A percentile compares a stretch with the other conserved stretches of the same genome.
These are phyloP conservation scores for Lolium multiflorum DNA, from an alignment of 176 grass and related monocot genomes.

Conservation along the genomic window DNA sequence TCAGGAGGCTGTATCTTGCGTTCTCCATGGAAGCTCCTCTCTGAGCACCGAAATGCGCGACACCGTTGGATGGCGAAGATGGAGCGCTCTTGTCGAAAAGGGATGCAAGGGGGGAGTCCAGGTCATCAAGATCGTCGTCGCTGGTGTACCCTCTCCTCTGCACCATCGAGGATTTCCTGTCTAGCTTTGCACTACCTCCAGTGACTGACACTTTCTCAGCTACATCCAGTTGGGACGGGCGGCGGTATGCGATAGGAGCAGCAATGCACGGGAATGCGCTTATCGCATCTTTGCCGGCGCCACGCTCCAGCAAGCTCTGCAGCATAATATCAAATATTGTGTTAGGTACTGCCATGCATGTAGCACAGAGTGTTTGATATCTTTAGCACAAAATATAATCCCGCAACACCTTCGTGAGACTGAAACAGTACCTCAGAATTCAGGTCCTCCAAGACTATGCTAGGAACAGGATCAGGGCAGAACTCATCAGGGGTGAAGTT, in stretches of 20 bases:
- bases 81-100: slow-evolving; percentile 57
- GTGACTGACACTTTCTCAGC: slow-evolving; percentile 62
- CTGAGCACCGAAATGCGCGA: slow-evolving; percentile 19
- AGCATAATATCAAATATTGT: slow-evolving; percentile 24
- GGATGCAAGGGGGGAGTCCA: slow-evolving; percentile 66
- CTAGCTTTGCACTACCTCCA: slow-evolving; percentile 42
- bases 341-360: slow-evolving; percentile 1
- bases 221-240: slow-evolving; percentile 48
- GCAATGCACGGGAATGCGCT: slow-evolving; percentile 61
- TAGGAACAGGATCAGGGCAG: slow-evolving; percentile 84
- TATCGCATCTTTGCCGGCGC: slow-evolving; percentile 31
- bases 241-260: slow-evolving; percentile 48
- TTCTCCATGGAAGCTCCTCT: slow-evolving; percentile 52
- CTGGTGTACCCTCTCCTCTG: slow-evolving; percentile 80
- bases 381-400: background rate
- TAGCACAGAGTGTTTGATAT: background rate
- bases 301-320: slow-evolving; percentile 72
- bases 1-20: slow-evolving; percentile 70
- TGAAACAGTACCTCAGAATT: slow-evolving; percentile 80
- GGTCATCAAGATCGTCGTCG: slow-evolving; percentile 77
- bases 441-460: slow-evolving; percentile 79
- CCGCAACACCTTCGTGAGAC: background rate
- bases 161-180: slow-evolving; percentile 64
- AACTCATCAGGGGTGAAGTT: slow-evolving; percentile 96
- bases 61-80: slow-evolving; percentile 38